Evolutionary conservation across 2,329 filamentous ascomycete genomes (phyloP), one percentile per base, ranked within the genome.

Genomic region (Colletotrichum chrysophilum): DNA sequence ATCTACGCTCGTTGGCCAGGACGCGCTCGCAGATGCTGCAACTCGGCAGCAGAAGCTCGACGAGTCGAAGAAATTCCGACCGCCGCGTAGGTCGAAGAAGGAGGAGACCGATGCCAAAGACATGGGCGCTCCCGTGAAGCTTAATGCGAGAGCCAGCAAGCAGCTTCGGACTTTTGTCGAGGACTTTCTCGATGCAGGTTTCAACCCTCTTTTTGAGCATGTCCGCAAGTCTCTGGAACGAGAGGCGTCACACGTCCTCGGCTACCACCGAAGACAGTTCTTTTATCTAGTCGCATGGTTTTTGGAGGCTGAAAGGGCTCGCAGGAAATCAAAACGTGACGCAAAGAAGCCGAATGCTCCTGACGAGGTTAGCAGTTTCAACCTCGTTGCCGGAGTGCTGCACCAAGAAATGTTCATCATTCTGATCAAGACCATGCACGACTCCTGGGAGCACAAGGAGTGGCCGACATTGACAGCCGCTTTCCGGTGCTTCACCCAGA

Each of bases 201-300:
- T 99, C 87, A 99, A 98, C 81, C 96, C 96, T 5, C 87, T 96
- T 0, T 98, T 98, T 81, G 90, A 91, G 61, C 94, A 97, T 80
- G 87, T 98, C 14, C 93, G 97, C 68, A 96, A 95, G 84, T 95
- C 96, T 3, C 94, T 99, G 70, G 96, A 98, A 80, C 92, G 96
- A 28, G 96, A 98, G 85, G 94, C 94, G 2, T 92, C 96, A 30
- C 93, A 98, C 77, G 89, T 98, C 1, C 88, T 95, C 71, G 91
- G 92, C 56, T 92, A 94, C 71, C 96, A 98, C 80, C 89, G 91
- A 4, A 91, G 93, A 30, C 96, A 98, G 80, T 98, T 95, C 84
- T 98, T 98, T 84, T 98, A 98, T 80, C 89, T 98, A 0, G 92
- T 97, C 4, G 93, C 94, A 1, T 99, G 96, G 97, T 98, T 98